These are phyloP conservation scores for Pichia deserticola DNA, from an alignment of 805 yeast species.

Conservation along the genomic window DNA sequence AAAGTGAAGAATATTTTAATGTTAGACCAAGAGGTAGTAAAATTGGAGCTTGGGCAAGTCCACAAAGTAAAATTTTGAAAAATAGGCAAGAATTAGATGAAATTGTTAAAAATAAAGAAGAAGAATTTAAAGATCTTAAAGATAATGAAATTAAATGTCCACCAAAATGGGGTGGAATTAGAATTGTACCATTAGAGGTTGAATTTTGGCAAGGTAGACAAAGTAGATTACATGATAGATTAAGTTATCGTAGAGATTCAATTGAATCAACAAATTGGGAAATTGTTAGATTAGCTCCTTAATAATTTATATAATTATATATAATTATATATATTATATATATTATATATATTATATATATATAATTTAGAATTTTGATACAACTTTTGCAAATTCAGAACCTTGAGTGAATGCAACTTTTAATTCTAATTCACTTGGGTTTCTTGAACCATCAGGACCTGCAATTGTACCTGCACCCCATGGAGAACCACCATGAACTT, in stretches of 20 bases:
- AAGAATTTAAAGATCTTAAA: conserved; percentile 45
- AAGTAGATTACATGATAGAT: conserved; percentile 84
- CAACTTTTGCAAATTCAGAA: conserved; percentile 46
- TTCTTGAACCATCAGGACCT: conserved; percentile 70
- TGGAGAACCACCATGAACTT: conserved; percentile 73
- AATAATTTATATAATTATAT: conserved; percentile 5
- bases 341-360: not conserved
- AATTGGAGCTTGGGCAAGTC: conserved; percentile 96
- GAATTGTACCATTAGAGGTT: conserved; percentile 79
- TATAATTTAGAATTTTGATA: conserved; percentile 19
- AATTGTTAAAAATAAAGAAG: conserved; percentile 38
- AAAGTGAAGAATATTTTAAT: conserved; percentile 67
- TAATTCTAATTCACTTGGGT: conserved; percentile 56
- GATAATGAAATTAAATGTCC: conserved; percentile 81
- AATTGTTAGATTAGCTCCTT: conserved; percentile 64
- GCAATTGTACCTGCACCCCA: conserved; percentile 86
- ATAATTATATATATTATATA: not conserved
- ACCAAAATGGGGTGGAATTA: conserved; percentile 91
- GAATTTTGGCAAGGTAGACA: conserved; percentile 98
- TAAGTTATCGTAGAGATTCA: conserved; percentile 56
- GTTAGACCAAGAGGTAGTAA: conserved; percentile 90
- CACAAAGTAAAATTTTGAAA: conserved; percentile 61
- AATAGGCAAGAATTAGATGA: conserved; percentile 58
- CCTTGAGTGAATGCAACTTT: conserved; percentile 64
- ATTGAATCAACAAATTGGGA: conserved; percentile 49